Percentiles rank a stretch among this genome's conserved stretches.
Evolutionary conservation across 345 rosid genomes (phyloP).

Genomic region (Salix purpurea): DNA sequence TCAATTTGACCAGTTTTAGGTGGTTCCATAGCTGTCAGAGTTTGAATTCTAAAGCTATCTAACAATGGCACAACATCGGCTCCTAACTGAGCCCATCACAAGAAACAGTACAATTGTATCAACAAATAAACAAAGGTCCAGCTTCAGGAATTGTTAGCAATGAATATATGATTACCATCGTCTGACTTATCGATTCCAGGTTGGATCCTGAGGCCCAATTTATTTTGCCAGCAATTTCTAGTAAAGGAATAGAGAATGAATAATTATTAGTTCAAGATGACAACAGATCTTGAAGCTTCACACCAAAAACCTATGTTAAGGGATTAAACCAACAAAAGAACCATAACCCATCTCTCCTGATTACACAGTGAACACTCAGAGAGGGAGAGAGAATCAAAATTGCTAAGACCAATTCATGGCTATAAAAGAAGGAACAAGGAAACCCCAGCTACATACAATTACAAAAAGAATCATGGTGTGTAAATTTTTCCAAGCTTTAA

Average conservation of each 20-base stretch:
- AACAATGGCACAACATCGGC: not conserved
- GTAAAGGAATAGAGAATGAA: not conserved
- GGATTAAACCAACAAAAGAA: not conserved
- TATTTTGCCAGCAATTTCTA: not conserved
- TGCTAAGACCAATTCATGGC: not conserved
- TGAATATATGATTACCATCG: not conserved
- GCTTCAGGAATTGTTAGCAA: not conserved
- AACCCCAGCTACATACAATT: constrained; percentile 28
- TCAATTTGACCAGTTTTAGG: not conserved
- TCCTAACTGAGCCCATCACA: not conserved
- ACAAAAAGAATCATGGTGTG: constrained; percentile 13
- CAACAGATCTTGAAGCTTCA: not conserved
- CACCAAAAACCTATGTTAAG: not conserved
- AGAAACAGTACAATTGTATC: not conserved
- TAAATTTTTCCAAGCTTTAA: not conserved
- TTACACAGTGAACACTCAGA: not conserved
- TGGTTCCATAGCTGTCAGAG: not conserved
- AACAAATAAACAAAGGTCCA: not conserved
- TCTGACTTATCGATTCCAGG: not conserved
- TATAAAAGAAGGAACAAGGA: not conserved
- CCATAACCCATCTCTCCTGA: not conserved
- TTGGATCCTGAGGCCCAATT: not conserved
- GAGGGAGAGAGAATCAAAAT: not conserved
- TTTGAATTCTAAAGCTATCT: not conserved
- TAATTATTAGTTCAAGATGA: not conserved